A percentile compares a stretch with the other conserved stretches of the same genome.
Evolutionary conservation across 2,329 filamentous ascomycete genomes (phyloP).

Genomic region (Fusarium metavorans): DNA sequence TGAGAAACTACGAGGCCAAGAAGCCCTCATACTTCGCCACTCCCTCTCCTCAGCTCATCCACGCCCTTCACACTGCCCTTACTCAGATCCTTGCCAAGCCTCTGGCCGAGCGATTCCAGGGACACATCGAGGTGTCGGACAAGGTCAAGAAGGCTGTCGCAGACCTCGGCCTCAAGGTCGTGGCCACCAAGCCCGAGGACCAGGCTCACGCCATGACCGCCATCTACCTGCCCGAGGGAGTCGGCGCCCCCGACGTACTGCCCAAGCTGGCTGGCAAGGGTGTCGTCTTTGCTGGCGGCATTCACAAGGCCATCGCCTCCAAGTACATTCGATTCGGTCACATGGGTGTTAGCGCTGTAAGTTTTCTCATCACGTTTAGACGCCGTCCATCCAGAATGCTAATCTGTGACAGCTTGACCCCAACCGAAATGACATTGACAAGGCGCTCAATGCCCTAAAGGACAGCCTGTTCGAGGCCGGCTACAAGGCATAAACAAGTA

Average conservation of each 20-base stretch:
- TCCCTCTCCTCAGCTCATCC: constrained; percentile 92
- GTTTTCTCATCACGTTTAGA: constrained; percentile 50
- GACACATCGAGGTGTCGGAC: constrained; percentile 83
- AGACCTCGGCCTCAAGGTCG: constrained; percentile 86
- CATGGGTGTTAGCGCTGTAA: constrained; percentile 92
- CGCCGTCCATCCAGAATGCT: constrained; percentile 23
- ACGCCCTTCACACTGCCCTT: constrained; percentile 90
- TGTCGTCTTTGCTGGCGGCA: constrained; percentile 92
- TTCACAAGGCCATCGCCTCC: constrained; percentile 94
- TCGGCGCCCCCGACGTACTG: constrained; percentile 85
- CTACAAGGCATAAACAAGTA: constrained; percentile 56
- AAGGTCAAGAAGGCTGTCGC: constrained; percentile 86
- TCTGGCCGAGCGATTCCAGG: constrained; percentile 83
- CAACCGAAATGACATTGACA: constrained; percentile 83
- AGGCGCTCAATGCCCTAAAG: constrained; percentile 82
- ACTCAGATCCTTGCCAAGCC: constrained; percentile 86
- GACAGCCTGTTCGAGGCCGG: constrained; percentile 81
- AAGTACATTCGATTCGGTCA: constrained; percentile 97
- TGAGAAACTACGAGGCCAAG: constrained; percentile 98
- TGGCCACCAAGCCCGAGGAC: constrained; percentile 86
- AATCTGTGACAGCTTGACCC: constrained; percentile 72
- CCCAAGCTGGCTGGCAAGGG: constrained; percentile 88
- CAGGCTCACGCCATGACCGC: constrained; percentile 99
- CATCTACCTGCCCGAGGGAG: constrained; percentile 89
- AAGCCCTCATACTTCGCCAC: constrained; percentile 99